phyloP scores from a whole-genome alignment of 1,139 yeast genomes.

The Entelexis paramagnoliae region DNA sequence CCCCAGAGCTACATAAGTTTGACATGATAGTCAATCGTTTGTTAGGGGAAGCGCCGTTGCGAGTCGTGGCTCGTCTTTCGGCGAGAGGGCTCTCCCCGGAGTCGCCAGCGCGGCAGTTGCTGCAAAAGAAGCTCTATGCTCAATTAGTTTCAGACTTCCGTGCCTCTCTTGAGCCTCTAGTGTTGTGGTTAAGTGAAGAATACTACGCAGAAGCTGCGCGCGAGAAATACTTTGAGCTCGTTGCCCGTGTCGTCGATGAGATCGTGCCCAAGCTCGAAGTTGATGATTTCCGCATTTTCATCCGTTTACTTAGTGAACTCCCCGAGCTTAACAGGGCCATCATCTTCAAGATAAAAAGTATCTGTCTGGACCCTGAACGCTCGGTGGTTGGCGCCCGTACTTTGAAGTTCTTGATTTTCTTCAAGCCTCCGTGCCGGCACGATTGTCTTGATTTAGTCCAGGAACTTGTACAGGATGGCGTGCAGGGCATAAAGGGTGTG shows the following conservation, averaged over 20 bases:
- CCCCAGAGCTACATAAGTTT: conserved; percentile 11
- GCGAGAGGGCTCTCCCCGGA: conserved; percentile 26
- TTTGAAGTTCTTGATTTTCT: conserved; percentile 71
- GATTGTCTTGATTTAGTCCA: conserved; percentile 56
- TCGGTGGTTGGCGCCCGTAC: conserved; percentile 66
- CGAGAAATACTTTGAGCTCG: conserved; percentile 42
- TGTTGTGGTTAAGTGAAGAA: conserved; percentile 93
- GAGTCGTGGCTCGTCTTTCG: conserved; percentile 20
- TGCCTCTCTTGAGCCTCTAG: conserved; percentile 60
- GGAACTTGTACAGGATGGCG: conserved; percentile 44
- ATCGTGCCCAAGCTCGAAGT: conserved; percentile 70
- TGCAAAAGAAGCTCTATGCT: conserved; percentile 60
- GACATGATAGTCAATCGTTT: conserved; percentile 16
- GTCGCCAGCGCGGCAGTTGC: conserved; percentile 41
- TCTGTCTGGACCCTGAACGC: conserved; percentile 81
- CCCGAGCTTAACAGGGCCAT: conserved; percentile 60
- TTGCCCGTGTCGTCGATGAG: conserved; percentile 62
- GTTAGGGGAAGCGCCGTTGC: conserved; percentile 21
- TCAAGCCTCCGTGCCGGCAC: conserved; percentile 72
- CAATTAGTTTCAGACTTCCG: conserved; percentile 69
- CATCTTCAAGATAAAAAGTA: conserved; percentile 54
- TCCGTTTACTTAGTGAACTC: conserved; percentile 73
- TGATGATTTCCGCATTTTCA: conserved; percentile 67
- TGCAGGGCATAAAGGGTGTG: conserved; percentile 46
- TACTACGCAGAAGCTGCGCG: conserved; percentile 57